Evolutionary conservation across 768 basidiomycete genomes (phyloP), one percentile per base, ranked within the genome.

Genomic region (Rhizopogon roseolus): DNA sequence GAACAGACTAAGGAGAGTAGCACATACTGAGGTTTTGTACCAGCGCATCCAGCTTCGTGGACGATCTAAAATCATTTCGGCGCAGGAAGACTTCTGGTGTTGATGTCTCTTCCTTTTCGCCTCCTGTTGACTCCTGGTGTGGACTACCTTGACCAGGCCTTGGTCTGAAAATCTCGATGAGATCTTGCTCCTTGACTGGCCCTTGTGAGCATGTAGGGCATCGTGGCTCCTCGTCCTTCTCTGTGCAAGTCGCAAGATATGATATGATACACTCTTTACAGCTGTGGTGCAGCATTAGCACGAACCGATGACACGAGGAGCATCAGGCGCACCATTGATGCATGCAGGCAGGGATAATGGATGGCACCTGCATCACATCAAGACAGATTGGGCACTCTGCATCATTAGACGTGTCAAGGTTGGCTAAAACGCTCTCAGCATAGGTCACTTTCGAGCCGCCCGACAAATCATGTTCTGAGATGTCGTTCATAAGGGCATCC

Each of bases 231-330:
- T 92, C 85, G 4, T 77, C 82, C 55, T 81, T 83, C 61, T 88
- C 85, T 50, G 85, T 79, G 58, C 86, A 84, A 9, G 77, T 76
- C 17, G 81, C 79, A 27, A 97, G 76, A 61, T 84, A 87, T 9
- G 84, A 79, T 16, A 90, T 67, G 22, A 95, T 89, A 62, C 95
- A 98, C 58, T 93, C 91, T 67, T 91, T 96, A 68, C 95, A 98
- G 55, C 92, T 89, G 63, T 27, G 28, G 37, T 10, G 57, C 17
- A 52, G 38, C 4, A 32, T 49, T 19, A 58, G 48, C 28, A 43
- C n/a, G 29, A 27, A 14, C 29, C 28, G 27, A 37, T 19, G 7
- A 38, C 41, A 42, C n/a, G 36, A 37, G 3, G 38, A 39, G n/a
- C n/a, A 37, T 10, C 8, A 27, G 41, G 10, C 61, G 54, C 55